Base-by-base conservation (phyloP, 805 yeast species). In the Yamadazyma philogaea region DNA sequence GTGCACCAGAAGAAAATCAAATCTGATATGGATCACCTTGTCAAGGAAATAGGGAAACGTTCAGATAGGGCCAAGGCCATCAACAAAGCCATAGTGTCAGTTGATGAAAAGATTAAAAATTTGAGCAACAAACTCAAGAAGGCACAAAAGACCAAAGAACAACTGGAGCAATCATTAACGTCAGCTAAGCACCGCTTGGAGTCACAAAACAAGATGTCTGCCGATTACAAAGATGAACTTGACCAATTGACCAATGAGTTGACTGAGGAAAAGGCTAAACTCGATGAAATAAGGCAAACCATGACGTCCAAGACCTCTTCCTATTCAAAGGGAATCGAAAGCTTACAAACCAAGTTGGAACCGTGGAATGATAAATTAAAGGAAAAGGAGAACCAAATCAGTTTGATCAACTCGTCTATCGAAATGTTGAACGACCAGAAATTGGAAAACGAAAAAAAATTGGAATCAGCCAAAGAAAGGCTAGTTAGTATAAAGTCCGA, bases 331-430 rank as follows among this genome's bases (percentile, higher is more conserved):
- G 75, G 85, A 53, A 84, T 90, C 39, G 84, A 79, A 50, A 52
- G 55, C 11, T 63, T 81, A 30, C 90, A 87, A 57, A 72, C 70
- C 6, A 72, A 82, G 46, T 64, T 88, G 6, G 90, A 86, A 50
- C 99, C 98, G 0, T 88, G 95, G 90, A 79, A 79, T 45, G 82
- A 76, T 20, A 75, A 79, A 48, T 64, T 89, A 22, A 81, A 77
- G 45, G 74, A 75, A 12, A 81, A 82, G 44, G 79, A 79, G 42
- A 75, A 84, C 11, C 79, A 80, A 35, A 74, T 84, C 6, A 76
- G 81, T 39, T 74, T 87, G n/a, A 77, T 81, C 3, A 71, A 77
- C 39, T 77, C 87, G 6, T 79, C 82, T 46, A 71, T 87, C n/a
- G 77, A 78, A 18, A 72, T 87, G 59, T 54, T 84, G 7, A 55